Evolutionary conservation across 2,329 filamentous ascomycete species (phyloP).

Genomic region (Fusarium guadeloupense): DNA sequence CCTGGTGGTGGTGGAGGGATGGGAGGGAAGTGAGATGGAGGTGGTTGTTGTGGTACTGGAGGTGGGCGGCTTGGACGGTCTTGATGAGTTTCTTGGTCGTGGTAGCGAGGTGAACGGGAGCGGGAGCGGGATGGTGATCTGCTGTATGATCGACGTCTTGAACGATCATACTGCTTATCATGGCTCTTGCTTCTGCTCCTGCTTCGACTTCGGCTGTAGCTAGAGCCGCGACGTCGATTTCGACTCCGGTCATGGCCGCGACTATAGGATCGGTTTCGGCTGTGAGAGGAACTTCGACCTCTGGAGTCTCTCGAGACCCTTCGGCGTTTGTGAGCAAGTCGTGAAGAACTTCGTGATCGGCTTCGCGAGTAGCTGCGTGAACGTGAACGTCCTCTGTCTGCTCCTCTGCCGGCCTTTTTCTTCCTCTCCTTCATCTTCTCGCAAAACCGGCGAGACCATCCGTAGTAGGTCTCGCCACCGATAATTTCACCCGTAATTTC

Average conservation of each 20-base stretch:
- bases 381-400: slow-evolving; percentile 48
- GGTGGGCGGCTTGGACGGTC: slow-evolving; percentile 31
- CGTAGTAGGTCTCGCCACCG: slow-evolving; percentile 81
- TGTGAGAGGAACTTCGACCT: slow-evolving; percentile 38
- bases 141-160: slow-evolving; percentile 38
- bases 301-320: slow-evolving; percentile 39
- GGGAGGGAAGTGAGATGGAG: too few species aligned
- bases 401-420: slow-evolving; percentile 42
- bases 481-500: slow-evolving; percentile 72
- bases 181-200: slow-evolving; percentile 18
- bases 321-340: slow-evolving; percentile 46
- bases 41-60: slow-evolving; percentile 40
- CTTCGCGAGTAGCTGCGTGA: slow-evolving; percentile 44
- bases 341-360: slow-evolving; percentile 46
- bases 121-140: slow-evolving; percentile 42
- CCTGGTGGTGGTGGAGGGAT: too few species aligned
- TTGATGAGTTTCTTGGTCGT: slow-evolving; percentile 19
- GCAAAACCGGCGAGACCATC: slow-evolving; percentile 85
- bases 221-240: slow-evolving; percentile 36
- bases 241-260: slow-evolving; percentile 32
- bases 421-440: slow-evolving; percentile 76
- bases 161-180: slow-evolving; percentile 29
- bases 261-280: slow-evolving; percentile 44
- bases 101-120: slow-evolving; percentile 32
- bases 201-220: slow-evolving; percentile 49